A percentile compares a stretch with the other conserved stretches of the same genome.
Evolutionary conservation across 768 basidiomycete species (phyloP).

Genomic region (Russula olivacea): DNA sequence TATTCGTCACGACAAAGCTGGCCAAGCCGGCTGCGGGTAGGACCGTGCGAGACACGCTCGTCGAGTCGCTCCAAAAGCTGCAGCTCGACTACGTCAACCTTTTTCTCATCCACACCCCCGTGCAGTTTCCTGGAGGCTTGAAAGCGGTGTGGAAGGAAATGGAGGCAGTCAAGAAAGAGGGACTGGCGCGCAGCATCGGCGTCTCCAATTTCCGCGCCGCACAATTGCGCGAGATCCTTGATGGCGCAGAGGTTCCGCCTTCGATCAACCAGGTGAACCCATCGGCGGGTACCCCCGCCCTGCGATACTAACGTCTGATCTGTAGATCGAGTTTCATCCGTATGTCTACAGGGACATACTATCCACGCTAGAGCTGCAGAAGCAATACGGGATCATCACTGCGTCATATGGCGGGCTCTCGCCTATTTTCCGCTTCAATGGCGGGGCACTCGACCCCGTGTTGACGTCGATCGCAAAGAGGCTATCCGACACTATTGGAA

Average conservation of each 20-base stretch:
- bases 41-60: constrained; percentile 36
- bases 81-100: constrained; percentile 39
- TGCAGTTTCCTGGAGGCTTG: constrained; percentile 25
- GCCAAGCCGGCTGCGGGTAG: constrained; percentile 29
- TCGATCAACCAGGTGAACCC: constrained; percentile 47
- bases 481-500: constrained; percentile 26
- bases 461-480: constrained; percentile 32
- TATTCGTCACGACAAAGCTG: constrained; percentile 45
- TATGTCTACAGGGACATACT: constrained; percentile 43
- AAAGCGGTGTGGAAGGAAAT: constrained; percentile 41
- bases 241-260: constrained; percentile 41
- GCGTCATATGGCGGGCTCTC: constrained; percentile 39
- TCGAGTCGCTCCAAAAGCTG: constrained; percentile 39
- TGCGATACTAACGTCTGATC: neutral
- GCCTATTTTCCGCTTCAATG: constrained; percentile 34
- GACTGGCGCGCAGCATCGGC: constrained; percentile 40
- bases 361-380: constrained; percentile 33
- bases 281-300: neutral
- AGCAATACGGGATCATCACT: constrained; percentile 36
- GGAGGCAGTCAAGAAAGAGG: constrained; percentile 39
- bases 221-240: constrained; percentile 41
- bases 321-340: constrained; percentile 50
- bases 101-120: constrained; percentile 41
- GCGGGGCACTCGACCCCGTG: constrained; percentile 38
- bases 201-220: constrained; percentile 49